Evolutionary conservation across 2,329 filamentous ascomycete genomes (phyloP).

Genomic region (Curvularia sp.): DNA sequence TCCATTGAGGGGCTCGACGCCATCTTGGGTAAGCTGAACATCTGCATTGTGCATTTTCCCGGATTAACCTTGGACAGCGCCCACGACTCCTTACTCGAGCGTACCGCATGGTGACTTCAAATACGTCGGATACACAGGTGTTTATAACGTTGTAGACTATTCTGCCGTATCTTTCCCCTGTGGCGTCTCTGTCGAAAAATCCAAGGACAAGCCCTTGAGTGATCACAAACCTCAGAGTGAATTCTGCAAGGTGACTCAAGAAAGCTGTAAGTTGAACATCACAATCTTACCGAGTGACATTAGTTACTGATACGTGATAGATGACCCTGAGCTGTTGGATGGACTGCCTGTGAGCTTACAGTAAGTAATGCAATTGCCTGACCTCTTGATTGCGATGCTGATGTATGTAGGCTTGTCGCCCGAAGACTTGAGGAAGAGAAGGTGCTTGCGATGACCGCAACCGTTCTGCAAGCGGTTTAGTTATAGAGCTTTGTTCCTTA

Average conservation of each 20-base stretch:
- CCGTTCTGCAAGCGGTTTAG: constrained; percentile 41
- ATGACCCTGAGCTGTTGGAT: constrained; percentile 49
- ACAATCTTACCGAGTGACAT: too few relatives aligned
- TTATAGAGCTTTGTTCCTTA: background rate
- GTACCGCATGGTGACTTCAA: constrained; percentile 54
- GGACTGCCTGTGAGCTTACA: constrained; percentile 55
- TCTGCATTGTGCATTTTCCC: background rate
- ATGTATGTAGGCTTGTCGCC: constrained; percentile 42
- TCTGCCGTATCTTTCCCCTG: constrained; percentile 55
- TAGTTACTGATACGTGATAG: constrained; percentile 26
- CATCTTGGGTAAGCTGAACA: constrained; percentile 47
- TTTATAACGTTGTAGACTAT: constrained; percentile 59
- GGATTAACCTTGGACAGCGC: constrained; percentile 36
- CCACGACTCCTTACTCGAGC: constrained; percentile 55
- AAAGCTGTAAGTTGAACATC: constrained; percentile 51
- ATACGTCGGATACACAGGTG: constrained; percentile 56
- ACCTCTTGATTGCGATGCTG: background rate
- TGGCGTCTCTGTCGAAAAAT: constrained; percentile 50
- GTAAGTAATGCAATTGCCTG: constrained; percentile 21
- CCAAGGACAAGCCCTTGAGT: constrained; percentile 41
- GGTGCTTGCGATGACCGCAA: constrained; percentile 50
- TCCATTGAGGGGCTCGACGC: constrained; percentile 53
- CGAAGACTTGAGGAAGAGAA: constrained; percentile 54
- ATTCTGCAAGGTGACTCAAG: constrained; percentile 49
- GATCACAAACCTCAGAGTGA: constrained; percentile 45